phyloP scores from a whole-genome alignment of 306 rosid genomes.

The Phaseolus lunatus region DNA sequence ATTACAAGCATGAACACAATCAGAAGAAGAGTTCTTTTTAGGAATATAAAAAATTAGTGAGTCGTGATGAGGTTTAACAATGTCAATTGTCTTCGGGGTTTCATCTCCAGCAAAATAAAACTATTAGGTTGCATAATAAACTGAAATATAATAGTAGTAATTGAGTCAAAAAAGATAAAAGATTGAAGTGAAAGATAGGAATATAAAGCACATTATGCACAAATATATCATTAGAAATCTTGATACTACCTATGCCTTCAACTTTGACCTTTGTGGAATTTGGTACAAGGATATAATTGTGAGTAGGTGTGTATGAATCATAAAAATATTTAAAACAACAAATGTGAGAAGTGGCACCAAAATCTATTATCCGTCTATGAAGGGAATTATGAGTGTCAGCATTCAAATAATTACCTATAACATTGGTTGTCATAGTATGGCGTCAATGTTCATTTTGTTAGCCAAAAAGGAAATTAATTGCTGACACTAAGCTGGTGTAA shows the following conservation, averaged over 20 bases:
- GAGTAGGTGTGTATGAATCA: neutral
- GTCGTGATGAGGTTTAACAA: neutral
- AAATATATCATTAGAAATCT: neutral
- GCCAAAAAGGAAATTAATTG: neutral
- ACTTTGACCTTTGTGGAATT: neutral
- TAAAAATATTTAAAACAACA: neutral
- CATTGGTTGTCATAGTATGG: neutral
- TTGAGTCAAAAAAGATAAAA: neutral
- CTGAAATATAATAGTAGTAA: neutral
- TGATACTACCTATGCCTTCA: neutral
- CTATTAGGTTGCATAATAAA: neutral
- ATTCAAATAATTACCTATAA: neutral
- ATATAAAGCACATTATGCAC: neutral
- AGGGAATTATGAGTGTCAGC: neutral
- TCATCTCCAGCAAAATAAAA: neutral
- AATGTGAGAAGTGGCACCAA: neutral
- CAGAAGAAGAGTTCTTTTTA: neutral
- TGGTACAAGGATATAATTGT: too few species aligned
- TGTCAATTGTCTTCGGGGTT: neutral
- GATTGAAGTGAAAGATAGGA: neutral
- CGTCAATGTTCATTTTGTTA: neutral
- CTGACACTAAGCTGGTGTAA: neutral
- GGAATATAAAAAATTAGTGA: neutral
- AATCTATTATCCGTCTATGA: neutral
- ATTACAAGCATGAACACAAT: too few species aligned